Conservation (phyloP, 306 rosid species). For the Lathyrus tuberosus region DNA sequence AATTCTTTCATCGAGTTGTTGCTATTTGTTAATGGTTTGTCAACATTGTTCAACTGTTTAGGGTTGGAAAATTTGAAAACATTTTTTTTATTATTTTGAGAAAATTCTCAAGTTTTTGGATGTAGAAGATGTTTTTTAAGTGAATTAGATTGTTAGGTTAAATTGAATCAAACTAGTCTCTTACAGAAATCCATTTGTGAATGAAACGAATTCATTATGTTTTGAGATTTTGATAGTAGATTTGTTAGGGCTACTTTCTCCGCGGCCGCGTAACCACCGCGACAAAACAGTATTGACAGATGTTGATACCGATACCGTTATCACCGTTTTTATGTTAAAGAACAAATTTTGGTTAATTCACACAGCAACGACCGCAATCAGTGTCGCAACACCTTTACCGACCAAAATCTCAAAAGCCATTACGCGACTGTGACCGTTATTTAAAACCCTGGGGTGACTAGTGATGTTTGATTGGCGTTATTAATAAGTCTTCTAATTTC, state of each 20-base stretch:
- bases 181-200: neutral
- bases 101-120: neutral
- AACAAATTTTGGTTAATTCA: no score
- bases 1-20: neutral
- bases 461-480: slow-evolving; percentile 4
- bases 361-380: no score
- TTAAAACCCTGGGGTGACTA: neutral
- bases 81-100: neutral
- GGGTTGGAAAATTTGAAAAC: neutral
- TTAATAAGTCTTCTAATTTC: neutral
- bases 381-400: no score
- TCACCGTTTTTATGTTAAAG: no score
- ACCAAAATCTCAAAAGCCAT: no score
- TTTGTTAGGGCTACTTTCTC: neutral
- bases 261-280: neutral
- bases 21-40: neutral
- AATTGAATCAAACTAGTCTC: neutral
- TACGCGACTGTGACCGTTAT: no score
- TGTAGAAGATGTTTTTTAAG: neutral
- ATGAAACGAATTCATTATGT: neutral
- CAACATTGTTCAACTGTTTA: neutral
- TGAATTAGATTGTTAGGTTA: slow-evolving; percentile 12
- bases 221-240: neutral
- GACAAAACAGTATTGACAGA: no score
- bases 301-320: no score